phyloP scores from a whole-genome alignment of 306 rosid genomes.

The Heteromeles arbutifolia region DNA sequence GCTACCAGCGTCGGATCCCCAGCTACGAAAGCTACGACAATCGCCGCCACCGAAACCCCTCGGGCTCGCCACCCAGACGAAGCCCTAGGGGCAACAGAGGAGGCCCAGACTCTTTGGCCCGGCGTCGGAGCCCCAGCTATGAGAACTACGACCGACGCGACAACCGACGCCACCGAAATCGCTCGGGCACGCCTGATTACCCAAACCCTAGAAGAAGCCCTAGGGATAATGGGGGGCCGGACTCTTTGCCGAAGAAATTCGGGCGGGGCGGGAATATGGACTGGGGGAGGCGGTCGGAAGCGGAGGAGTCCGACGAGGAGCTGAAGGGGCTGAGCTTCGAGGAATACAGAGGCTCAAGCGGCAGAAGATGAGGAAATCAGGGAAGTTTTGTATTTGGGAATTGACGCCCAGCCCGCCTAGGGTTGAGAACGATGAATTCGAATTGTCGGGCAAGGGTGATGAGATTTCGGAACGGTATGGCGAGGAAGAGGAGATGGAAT shows the following conservation, averaged over 20 bases:
- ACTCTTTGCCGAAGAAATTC: constrained; percentile 53
- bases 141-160: constrained; percentile 38
- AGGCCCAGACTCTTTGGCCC: constrained; percentile 2
- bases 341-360: constrained; percentile 75
- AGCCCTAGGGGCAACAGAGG: constrained; percentile 38
- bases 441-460: constrained; percentile 40
- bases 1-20: constrained; percentile 62
- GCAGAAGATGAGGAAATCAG: constrained; percentile 70
- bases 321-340: constrained; percentile 62
- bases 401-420: constrained; percentile 86
- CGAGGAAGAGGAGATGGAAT: constrained; percentile 14
- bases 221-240: constrained; percentile 24
- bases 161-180: constrained; percentile 25
- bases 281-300: constrained; percentile 39
- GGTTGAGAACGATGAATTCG: constrained; percentile 43
- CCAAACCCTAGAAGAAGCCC: constrained; percentile 39
- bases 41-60: constrained; percentile 22
- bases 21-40: constrained; percentile 52
- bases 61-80: constrained; percentile 39
- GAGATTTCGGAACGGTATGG: constrained; percentile 34
- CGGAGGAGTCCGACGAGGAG: constrained; percentile 73
- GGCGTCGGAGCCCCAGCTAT: constrained; percentile 75
- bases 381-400: constrained; percentile 72
- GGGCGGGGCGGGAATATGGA: constrained; percentile 45
- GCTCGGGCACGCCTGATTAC: constrained; percentile 34